These are phyloP conservation scores for Rubus parviflorus DNA, from an alignment of 306 rosid genomes.

Conservation along the genomic window DNA sequence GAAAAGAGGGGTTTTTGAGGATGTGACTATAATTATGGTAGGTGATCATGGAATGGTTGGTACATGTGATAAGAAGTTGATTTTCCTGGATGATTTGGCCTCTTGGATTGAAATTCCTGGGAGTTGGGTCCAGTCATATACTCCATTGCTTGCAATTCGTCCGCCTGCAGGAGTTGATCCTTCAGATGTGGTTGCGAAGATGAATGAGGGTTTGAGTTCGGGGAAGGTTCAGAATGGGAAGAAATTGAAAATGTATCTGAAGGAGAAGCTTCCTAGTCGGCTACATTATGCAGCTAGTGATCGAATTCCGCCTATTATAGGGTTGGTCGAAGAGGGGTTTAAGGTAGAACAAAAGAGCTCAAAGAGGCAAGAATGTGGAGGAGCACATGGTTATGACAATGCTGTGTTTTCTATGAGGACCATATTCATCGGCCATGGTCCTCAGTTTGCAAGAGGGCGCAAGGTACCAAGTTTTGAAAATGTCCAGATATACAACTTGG, in stretches of 20 bases:
- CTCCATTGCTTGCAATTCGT: constrained; percentile 75
- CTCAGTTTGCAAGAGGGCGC: constrained; percentile 78
- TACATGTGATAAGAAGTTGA: constrained; percentile 83
- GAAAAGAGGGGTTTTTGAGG: constrained; percentile 76
- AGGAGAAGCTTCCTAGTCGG: constrained; percentile 82
- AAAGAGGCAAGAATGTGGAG: constrained; percentile 72
- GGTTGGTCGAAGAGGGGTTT: constrained; percentile 76
- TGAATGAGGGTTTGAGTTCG: constrained; percentile 75
- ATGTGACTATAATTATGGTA: constrained; percentile 74
- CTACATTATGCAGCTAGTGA: constrained; percentile 68
- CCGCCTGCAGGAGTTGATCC: constrained; percentile 53
- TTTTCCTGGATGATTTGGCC: constrained; percentile 66
- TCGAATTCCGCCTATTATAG: constrained; percentile 76
- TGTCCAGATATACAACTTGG: constrained; percentile 82
- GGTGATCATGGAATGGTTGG: constrained; percentile 99
- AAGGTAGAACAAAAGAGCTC: constrained; percentile 78
- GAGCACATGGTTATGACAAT: constrained; percentile 95
- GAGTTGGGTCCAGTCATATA: constrained; percentile 59
- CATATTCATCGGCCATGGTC: constrained; percentile 92
- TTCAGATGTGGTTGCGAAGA: constrained; percentile 54
- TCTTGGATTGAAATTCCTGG: constrained; percentile 69
- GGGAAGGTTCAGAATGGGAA: constrained; percentile 82
- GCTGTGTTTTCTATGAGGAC: constrained; percentile 88
- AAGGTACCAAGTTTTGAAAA: constrained; percentile 95
- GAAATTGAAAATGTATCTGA: constrained; percentile 66